phyloP scores from a whole-genome alignment of 148 eudicot genomes.

The Agrostemma githago region DNA sequence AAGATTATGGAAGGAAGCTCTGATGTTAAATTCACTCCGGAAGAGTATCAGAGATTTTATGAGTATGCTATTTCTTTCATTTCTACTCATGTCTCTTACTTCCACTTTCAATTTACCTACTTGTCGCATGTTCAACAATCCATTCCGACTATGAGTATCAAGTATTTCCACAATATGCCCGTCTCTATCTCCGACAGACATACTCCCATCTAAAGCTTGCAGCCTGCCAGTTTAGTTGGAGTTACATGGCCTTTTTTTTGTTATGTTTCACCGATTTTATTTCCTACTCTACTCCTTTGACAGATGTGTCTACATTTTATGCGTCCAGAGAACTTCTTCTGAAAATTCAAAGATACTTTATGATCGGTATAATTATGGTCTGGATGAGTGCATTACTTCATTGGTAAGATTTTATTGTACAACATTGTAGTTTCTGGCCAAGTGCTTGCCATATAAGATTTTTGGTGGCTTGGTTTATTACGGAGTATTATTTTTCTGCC shows the following conservation, averaged over 20 bases:
- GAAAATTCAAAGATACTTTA: conserved; percentile 29
- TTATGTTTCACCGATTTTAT: not conserved
- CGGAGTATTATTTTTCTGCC: not conserved
- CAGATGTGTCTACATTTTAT: conserved; percentile 36
- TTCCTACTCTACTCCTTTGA: conserved; percentile 11
- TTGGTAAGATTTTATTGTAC: conserved; percentile 20
- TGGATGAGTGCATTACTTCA: conserved; percentile 31
- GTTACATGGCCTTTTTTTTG: not conserved
- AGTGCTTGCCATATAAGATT: not conserved
- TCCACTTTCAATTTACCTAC: no score
- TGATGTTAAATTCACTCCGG: conserved; percentile 26
- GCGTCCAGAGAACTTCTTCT: conserved; percentile 30
- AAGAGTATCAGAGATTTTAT: conserved; percentile 32
- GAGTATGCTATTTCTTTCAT: conserved; percentile 17
- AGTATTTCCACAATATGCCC: no score
- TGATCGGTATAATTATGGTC: conserved; percentile 24
- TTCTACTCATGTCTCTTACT: not conserved
- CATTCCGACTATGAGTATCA: no score
- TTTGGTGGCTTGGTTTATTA: not conserved
- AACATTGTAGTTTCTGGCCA: not conserved
- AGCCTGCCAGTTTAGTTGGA: no score
- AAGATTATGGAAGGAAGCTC: conserved; percentile 30
- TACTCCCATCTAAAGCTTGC: no score
- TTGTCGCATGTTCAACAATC: no score
- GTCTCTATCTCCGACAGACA: no score